These are phyloP conservation scores for Suillus bovinus DNA, from an alignment of 768 basidiomycete species.

Conservation along the genomic window DNA sequence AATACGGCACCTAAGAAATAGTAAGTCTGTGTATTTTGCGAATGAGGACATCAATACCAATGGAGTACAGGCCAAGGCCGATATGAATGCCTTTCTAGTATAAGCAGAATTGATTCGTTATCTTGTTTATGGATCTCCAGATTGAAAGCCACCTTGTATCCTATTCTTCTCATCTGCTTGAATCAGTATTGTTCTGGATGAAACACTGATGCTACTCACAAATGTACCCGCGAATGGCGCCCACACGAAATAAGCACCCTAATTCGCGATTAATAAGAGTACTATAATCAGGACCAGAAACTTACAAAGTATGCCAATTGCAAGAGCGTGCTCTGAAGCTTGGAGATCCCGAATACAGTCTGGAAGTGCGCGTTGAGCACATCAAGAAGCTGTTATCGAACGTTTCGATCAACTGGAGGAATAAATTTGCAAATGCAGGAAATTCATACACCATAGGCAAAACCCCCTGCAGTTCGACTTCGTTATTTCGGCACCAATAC, in stretches of 20 bases:
- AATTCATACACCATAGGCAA: conserved; percentile 59
- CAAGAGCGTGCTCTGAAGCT: conserved; percentile 71
- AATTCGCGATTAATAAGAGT: neutral
- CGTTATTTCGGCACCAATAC: neutral
- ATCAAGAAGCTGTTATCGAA: conserved; percentile 52
- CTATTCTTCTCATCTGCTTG: conserved; percentile 55
- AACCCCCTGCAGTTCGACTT: conserved; percentile 49
- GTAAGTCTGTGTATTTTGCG: conserved; percentile 4
- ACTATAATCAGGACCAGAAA: neutral
- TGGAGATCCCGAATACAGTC: conserved; percentile 62
- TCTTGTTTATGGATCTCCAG: neutral
- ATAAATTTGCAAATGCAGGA: conserved; percentile 9
- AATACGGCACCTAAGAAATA: conserved; percentile 59
- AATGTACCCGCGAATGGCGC: conserved; percentile 58
- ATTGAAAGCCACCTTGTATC: conserved; percentile 57
- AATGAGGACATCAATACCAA: conserved; percentile 34
- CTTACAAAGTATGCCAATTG: conserved; percentile 71
- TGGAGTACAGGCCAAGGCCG: conserved; percentile 57
- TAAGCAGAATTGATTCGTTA: conserved; percentile 4
- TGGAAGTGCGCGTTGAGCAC: conserved; percentile 77
- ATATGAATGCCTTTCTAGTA: conserved; percentile 65
- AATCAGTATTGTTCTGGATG: conserved; percentile 6
- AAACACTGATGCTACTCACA: conserved; percentile 37
- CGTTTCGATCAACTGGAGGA: neutral
- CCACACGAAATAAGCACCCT: conserved; percentile 65